These are phyloP conservation scores for Globisporangium solare DNA, from an alignment of 352 stramenopile species.

Conservation along the genomic window DNA sequence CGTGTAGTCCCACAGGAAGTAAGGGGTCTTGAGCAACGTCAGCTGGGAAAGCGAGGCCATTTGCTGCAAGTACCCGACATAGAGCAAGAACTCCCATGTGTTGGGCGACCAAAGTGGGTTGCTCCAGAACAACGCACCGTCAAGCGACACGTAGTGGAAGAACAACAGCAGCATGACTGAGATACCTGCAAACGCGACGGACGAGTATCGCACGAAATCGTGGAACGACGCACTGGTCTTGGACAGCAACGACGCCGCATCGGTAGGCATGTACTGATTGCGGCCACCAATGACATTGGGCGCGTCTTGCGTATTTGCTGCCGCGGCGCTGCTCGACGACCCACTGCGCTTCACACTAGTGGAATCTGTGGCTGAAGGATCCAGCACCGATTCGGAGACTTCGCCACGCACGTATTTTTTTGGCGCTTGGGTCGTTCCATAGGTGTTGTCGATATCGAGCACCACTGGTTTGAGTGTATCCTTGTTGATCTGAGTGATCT, in stretches of 20 bases:
- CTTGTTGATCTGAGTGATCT: constrained; percentile 32
- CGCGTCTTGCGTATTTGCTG: constrained; percentile 14
- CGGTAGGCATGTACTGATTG: constrained; percentile 42
- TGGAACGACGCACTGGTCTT: constrained; percentile 40
- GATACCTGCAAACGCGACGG: constrained; percentile 54
- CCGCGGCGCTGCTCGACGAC: constrained; percentile 6
- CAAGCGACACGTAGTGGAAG: constrained; percentile 60
- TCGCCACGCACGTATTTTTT: constrained; percentile 49
- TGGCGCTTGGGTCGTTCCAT: constrained; percentile 21
- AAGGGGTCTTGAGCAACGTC: constrained; percentile 57
- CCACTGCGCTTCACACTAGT: too few relatives aligned
- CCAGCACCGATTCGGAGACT: neutral
- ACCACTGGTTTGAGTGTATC: constrained; percentile 38
- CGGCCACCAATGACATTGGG: constrained; percentile 54
- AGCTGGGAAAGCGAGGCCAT: constrained; percentile 57
- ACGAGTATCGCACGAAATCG: constrained; percentile 54
- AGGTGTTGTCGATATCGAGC: constrained; percentile 36
- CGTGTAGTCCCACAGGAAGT: constrained; percentile 64
- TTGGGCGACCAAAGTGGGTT: constrained; percentile 60
- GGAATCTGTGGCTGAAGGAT: constrained; percentile 11
- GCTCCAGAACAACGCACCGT: constrained; percentile 35
- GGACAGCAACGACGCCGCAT: constrained; percentile 41
- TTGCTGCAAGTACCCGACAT: constrained; percentile 67
- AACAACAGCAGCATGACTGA: constrained; percentile 51
- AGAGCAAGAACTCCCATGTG: constrained; percentile 70